Evolutionary conservation across 2,329 filamentous ascomycete genomes (phyloP), one percentile per base, ranked within the genome.

Genomic region (Aspergillus sp.): DNA sequence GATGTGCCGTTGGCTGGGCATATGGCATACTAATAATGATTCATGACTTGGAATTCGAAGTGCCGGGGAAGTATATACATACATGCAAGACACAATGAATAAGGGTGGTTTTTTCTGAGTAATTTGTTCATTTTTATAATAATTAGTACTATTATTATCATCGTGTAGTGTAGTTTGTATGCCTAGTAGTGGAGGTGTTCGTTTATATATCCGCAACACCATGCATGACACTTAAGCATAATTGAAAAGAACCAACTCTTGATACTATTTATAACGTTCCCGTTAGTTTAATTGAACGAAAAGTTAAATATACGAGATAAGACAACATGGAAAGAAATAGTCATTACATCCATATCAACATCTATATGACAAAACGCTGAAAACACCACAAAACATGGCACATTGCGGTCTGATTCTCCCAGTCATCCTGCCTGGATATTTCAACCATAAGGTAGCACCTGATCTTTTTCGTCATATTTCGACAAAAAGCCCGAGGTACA

Each of bases 321-420:
- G 19, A 19, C 19, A 19, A 19, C 19, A 19, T 19, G 19, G 19
- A 19, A 19, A 37, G 31, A 32, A 37, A n/a, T 13, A 51, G 40
- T 59, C 57, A 55, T 59, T 56, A 58, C 49, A 59, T 59, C 57
- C 57, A 55, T 59, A 58, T 54, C 47, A 50, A 54, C 44, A 49
- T 58, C 41, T 37, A 43, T 32, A 38, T 32, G 33, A 42, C 11
- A 28, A 27, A 29, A 42, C 36, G 36, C 36, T 38, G 27, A 28
- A 38, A 28, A 38, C 30, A 28, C 36, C 28, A 38, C 36, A 38
- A 28, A 38, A 19, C n/a, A 38, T n/a, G 11, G 4, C 36, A 7
- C 26, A 12, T 27, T 11, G 30, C 19, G 28, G 11, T 12, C 28
- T 29, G 36, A 38, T 11, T 38, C 11, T 38, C n/a, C 36, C 36